These are phyloP conservation scores for Neofusicoccum kwambonambiense DNA, from an alignment of 2,329 filamentous ascomycete genomes.

Conservation along the genomic window DNA sequence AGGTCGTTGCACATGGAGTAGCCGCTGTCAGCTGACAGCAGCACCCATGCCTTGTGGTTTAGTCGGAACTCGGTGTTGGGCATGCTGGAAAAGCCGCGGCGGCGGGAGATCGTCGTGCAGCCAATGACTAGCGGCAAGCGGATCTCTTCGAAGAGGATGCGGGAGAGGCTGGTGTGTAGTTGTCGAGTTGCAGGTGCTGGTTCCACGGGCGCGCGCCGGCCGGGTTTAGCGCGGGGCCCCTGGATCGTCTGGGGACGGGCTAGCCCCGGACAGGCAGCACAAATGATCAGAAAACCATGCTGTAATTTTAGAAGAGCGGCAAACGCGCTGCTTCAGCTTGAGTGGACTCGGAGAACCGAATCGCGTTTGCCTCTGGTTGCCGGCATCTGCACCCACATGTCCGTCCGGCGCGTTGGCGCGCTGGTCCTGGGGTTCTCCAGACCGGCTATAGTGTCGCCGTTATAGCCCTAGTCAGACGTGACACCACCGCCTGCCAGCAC, in stretches of 20 bases:
- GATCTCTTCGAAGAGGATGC: neutral
- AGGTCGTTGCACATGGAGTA: slow-evolving; percentile 16
- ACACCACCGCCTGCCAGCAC: too few species aligned
- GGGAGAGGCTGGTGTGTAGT: neutral
- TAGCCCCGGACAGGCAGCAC: too few species aligned
- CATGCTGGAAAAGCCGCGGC: neutral
- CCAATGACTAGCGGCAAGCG: neutral
- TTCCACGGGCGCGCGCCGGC: neutral
- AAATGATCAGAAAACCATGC: too few species aligned
- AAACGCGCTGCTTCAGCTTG: too few species aligned
- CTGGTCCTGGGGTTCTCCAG: too few species aligned
- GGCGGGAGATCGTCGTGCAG: neutral
- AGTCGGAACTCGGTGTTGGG: slow-evolving; percentile 1
- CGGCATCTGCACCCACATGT: too few species aligned
- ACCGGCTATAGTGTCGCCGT: too few species aligned
- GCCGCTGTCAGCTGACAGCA: slow-evolving; percentile 7
- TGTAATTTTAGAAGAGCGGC: too few species aligned
- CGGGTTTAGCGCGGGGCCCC: neutral
- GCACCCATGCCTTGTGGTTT: slow-evolving; percentile 10
- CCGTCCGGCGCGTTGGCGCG: too few species aligned
- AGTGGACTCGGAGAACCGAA: too few species aligned
- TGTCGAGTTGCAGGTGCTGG: neutral
- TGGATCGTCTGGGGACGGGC: neutral
- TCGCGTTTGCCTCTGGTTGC: too few species aligned
- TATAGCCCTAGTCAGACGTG: too few species aligned